These are phyloP conservation scores for Cyclocybe aegerita DNA, from an alignment of 768 basidiomycete genomes.

Conservation along the genomic window DNA sequence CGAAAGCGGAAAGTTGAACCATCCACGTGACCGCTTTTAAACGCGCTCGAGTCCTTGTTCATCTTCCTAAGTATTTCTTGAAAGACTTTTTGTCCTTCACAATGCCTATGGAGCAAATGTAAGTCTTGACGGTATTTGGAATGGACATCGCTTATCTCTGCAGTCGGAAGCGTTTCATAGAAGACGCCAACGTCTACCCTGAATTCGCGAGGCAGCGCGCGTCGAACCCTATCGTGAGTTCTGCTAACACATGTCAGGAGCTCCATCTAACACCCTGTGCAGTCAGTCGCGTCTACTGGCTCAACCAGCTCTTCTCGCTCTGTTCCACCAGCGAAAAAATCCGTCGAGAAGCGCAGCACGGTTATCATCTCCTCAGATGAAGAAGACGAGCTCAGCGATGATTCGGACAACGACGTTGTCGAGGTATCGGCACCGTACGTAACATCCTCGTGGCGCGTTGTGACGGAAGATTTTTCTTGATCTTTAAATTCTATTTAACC, in stretches of 20 bases:
- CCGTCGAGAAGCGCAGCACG: conserved; percentile 14
- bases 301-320: conserved; percentile 15
- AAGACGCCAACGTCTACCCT: conserved; percentile 31
- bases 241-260: neutral
- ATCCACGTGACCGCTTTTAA: conserved; percentile 24
- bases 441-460: neutral
- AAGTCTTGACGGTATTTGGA: neutral
- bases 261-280: neutral
- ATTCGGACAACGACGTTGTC: conserved; percentile 2
- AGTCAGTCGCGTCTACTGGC: conserved; percentile 30
- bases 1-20: conserved; percentile 12
- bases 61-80: neutral
- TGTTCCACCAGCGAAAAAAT: conserved; percentile 8
- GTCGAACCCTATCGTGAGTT: conserved; percentile 27
- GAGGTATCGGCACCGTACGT: conserved; percentile 12
- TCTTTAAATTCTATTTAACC: neutral
- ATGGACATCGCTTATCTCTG: neutral
- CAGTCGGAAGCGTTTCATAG: conserved; percentile 32
- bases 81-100: neutral
- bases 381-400: conserved; percentile 23
- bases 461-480: neutral
- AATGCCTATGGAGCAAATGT: conserved; percentile 39
- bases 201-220: conserved; percentile 26
- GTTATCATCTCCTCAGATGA: conserved; percentile 39
- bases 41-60: too few species aligned